Percentiles rank a stretch among this genome's conserved stretches.
These are phyloP conservation scores for Gossypium turneri DNA, from an alignment of 345 rosid genomes.

Conservation along the genomic window DNA sequence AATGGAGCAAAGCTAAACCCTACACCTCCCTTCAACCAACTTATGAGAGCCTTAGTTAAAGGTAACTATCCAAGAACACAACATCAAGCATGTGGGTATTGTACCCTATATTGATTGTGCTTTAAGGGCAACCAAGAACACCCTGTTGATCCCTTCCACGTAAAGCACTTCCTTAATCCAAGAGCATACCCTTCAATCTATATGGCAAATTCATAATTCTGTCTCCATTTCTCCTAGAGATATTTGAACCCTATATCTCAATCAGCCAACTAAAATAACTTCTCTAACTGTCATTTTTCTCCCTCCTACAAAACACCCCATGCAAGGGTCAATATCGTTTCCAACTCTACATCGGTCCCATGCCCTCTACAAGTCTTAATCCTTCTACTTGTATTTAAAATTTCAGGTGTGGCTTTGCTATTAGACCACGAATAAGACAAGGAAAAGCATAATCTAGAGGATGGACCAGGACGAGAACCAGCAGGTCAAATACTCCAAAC, in stretches of 20 bases:
- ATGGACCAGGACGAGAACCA: constrained; percentile 20
- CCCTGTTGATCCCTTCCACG: constrained; percentile 35
- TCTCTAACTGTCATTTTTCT: constrained; percentile 24
- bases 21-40: neutral
- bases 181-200: neutral
- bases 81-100: constrained; percentile 19
- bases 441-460: neutral
- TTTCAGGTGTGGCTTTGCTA: neutral
- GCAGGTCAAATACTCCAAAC: constrained; percentile 10
- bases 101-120: constrained; percentile 35
- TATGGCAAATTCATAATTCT: constrained; percentile 1
- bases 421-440: constrained; percentile 8
- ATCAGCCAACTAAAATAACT: constrained; percentile 25
- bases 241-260: constrained; percentile 37
- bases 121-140: constrained; percentile 39
- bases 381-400: constrained; percentile 14
- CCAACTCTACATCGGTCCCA: constrained; percentile 24
- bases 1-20: neutral
- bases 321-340: constrained; percentile 28
- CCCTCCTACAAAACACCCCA: constrained; percentile 8
- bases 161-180: constrained; percentile 26
- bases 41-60: neutral
- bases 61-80: constrained; percentile 10
- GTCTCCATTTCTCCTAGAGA: neutral
- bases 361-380: constrained; percentile 13